Conservation (phyloP, 2,329 filamentous ascomycete species). For the Nemania serpens region DNA sequence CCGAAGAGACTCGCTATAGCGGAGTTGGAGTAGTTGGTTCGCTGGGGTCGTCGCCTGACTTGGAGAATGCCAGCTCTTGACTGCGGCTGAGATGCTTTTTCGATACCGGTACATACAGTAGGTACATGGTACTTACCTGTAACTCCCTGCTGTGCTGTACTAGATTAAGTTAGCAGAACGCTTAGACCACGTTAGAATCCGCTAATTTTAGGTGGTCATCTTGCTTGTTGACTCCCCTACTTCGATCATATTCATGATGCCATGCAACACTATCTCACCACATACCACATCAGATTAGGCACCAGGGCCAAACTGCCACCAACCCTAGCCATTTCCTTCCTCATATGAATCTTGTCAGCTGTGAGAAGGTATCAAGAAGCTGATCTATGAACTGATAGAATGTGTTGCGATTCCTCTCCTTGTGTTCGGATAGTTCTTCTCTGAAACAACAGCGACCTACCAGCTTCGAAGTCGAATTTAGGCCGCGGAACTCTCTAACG, state of each 20-base stretch:
- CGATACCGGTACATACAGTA: not conserved
- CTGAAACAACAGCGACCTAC: too few species aligned
- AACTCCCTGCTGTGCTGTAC: too few species aligned
- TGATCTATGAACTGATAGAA: not conserved
- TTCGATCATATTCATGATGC: too few species aligned
- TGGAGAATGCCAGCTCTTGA: not conserved
- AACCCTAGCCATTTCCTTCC: not conserved
- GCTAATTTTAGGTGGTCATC: too few species aligned
- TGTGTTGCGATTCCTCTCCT: not conserved
- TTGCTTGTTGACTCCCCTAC: too few species aligned
- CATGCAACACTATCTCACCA: too few species aligned
- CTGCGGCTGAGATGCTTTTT: constrained; percentile 14
- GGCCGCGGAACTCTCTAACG: not conserved
- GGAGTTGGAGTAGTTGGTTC: not conserved
- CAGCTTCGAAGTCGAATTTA: not conserved
- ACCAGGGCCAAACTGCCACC: too few species aligned
- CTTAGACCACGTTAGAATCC: too few species aligned
- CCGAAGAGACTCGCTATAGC: not conserved
- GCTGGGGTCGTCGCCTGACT: not conserved
- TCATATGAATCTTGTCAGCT: not conserved
- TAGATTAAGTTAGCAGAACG: too few species aligned
- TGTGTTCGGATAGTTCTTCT: not conserved
- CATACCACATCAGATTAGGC: too few species aligned
- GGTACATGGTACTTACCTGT: too few species aligned
- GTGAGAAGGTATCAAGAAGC: too few species aligned